Conservation (phyloP, 2,329 filamentous ascomycete genomes). For the Penicillium sclerotigenum region DNA sequence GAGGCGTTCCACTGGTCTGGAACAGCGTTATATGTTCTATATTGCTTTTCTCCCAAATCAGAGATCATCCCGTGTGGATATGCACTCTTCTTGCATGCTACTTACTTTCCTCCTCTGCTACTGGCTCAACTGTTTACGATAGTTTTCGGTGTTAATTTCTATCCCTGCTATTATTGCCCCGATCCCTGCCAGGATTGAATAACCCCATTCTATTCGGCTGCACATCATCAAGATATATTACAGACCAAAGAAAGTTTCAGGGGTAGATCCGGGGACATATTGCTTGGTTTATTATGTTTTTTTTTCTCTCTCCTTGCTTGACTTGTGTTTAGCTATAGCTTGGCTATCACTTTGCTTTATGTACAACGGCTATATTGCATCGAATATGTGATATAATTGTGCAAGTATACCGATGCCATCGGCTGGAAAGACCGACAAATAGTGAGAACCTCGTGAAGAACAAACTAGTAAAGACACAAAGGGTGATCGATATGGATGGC, state of each 20-base stretch:
- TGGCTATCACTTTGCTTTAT: neutral
- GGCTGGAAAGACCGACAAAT: neutral
- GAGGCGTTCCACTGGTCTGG: neutral
- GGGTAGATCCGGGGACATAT: neutral
- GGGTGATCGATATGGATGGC: neutral
- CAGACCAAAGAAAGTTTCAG: neutral
- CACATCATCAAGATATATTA: neutral
- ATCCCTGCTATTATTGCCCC: neutral
- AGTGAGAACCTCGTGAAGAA: neutral
- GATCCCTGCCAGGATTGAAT: neutral
- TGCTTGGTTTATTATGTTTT: neutral
- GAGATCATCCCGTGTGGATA: constrained; percentile 4
- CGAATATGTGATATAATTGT: neutral
- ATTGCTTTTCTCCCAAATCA: neutral
- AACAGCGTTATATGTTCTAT: neutral
- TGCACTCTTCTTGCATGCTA: neutral
- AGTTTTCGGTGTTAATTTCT: neutral
- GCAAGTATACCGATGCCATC: neutral
- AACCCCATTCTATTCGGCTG: neutral
- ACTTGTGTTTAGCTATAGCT: neutral
- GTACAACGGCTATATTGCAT: neutral
- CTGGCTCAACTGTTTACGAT: neutral
- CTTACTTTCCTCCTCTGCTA: neutral
- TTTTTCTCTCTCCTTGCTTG: constrained; percentile 2
- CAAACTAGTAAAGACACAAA: neutral